Base-by-base conservation (phyloP, 1,284 basidiomycete genomes). In the Fomitopsis schrenkii region DNA sequence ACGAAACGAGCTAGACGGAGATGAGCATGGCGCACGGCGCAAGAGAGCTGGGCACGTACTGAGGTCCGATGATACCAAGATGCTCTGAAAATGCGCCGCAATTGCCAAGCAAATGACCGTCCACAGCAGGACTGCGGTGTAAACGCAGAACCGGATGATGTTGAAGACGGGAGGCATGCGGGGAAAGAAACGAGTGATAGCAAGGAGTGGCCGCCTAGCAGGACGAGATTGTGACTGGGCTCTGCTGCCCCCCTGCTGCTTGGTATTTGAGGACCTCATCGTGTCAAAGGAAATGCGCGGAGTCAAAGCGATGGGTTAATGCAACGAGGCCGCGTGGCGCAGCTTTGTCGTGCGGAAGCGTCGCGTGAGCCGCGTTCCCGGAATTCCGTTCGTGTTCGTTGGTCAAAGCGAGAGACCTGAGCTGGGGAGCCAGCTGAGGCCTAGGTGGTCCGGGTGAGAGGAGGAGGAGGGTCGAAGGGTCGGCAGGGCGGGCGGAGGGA, bases 41-140 rank as follows among this genome's bases (percentile, higher is more conserved):
- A 40, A n/a, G 7, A 17, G 44, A 44, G 36, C 50, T 30, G 42
- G 17, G 50, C 45, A 77, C 88, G 74, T 73, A 92, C 90, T 92
- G 71, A 92, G 86, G 75, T 92, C 88, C 62, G 88, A 90, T 65
- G 88, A 78, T 63, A 84, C 79, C 64, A 92, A 75, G 40, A 91
- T 80, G 61, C 76, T 77, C 72, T 89, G 83, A 69, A 92, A 91
- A 69, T 91, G 88, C 36, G 79, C 87, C 53, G 90, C 88, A 76
- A 92, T 88, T 61, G 83, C 87, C 64, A 92, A 76, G 69, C 87
- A 90, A 66, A 92, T 85, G 60, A 88, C 73, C 30, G 88, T 89
- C 81, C 88, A 92, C 61, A 87, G 71, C 56, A 92, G 73, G 48
- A 90, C 83, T 45, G 82, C 76, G 65, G 78, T 78, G 77, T 88